Base-by-base conservation (phyloP, 73 alveolate species). In the Paramecium caudatum region DNA sequence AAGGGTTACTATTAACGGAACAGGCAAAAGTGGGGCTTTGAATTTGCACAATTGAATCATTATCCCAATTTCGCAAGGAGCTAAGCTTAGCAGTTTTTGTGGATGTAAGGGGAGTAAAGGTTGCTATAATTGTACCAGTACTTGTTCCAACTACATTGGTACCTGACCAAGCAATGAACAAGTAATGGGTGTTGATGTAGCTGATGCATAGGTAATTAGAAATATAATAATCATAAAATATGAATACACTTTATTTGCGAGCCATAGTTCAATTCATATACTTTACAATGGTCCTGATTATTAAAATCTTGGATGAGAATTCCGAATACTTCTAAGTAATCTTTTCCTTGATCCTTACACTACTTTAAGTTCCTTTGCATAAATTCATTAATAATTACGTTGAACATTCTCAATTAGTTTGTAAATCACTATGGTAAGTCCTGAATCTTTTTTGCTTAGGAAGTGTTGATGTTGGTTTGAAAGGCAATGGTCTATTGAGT, bases 361-460 rank as follows among this genome's bases (percentile, higher is more conserved):
- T 55, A 10, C 5, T 55, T 2, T 55, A 16, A 2, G 23, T 55
- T 16, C 80, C 80, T 10, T 27, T 55, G 30, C 23, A 23, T 23
- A 55, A 7, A 23, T 23, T 27, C 23, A 55, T 55, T 55, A 10
- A 8, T 27, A 55, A 55, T 55, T 55, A 55, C n/a, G 13, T 43
- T 0, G 80, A 55, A 10, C 41, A 17, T 23, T 55, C 80, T 3
- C 2, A 55, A 55, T 21, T 55, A 55, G 10, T 55, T 2, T 19
- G 80, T 5, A 55, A 55, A 55, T 55, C 80, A 19, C 12, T 55
- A 55, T 23, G 45, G 45, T 55, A 23, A 55, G 80, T 55, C 80
- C 45, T 55, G 46, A 65, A 32, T 65, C 41, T 74, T 10, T 74
- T 74, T 34, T 41, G 43, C 39, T 17, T 74, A 37, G 69, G 88